Conservation (phyloP, 495 filamentous ascomycete genomes). For the Daldinia decipiens region DNA sequence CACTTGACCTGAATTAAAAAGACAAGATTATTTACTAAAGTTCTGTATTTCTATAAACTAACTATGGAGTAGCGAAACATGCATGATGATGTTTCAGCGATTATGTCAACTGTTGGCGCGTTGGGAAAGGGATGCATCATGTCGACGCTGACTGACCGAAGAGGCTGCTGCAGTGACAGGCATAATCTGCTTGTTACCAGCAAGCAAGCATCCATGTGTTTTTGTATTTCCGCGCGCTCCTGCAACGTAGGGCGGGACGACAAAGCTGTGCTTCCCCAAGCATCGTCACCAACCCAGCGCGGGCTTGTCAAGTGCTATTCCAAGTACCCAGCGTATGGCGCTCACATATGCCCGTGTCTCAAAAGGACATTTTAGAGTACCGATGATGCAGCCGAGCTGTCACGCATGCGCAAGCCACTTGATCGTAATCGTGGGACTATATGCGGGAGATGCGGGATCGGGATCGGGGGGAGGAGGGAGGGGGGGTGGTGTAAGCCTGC, state of each 20-base stretch:
- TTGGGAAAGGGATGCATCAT: constrained; percentile 28
- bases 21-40: constrained; percentile 10
- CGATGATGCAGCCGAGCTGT: constrained; percentile 44
- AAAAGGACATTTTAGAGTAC: constrained; percentile 29
- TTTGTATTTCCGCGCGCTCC: constrained; percentile 27
- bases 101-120: constrained; percentile 38
- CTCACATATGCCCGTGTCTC: constrained; percentile 31
- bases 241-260: constrained; percentile 28
- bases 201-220: constrained; percentile 6
- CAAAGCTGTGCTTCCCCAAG: constrained; percentile 30
- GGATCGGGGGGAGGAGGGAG: constrained; percentile 16
- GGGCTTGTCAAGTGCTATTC: constrained; percentile 26
- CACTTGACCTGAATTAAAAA: constrained; percentile 11
- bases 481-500: constrained; percentile 26
- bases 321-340: constrained; percentile 9
- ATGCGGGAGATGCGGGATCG: constrained; percentile 42
- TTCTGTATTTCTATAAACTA: not conserved
- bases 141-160: constrained; percentile 28
- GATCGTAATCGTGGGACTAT: constrained; percentile 41
- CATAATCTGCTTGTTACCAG: constrained; percentile 26
- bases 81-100: not conserved
- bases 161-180: constrained; percentile 17
- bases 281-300: constrained; percentile 11
- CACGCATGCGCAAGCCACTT: constrained; percentile 37
- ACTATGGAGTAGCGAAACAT: not conserved